Base-by-base conservation (phyloP, 2,329 filamentous ascomycete genomes). In the Nemania abortiva region DNA sequence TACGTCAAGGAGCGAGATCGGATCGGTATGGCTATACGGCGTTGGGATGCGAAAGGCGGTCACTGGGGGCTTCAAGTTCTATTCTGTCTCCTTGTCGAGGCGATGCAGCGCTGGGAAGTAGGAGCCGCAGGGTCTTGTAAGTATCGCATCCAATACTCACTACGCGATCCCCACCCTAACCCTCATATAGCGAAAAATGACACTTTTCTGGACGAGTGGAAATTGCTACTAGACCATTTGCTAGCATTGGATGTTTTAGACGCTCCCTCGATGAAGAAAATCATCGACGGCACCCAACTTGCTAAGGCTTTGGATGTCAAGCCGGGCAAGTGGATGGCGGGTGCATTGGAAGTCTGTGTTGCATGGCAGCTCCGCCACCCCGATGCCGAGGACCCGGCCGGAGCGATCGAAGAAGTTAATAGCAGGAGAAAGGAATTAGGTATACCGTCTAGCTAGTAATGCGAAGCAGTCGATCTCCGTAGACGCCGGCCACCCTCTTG, bases 331-430 rank as follows among this genome's bases (percentile, higher is more conserved):
- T 98, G 95, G 95, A 92, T 97, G 86, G 89, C 89, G 63, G 85
- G 86, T 54, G 94, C 94, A 3, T 82, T 97, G 55, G 91, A 97
- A 37, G 84, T 94, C 3, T 92, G 93, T 69, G 88, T 97, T 80
- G 90, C 90, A 69, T 98, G 95, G 94, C 96, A 98, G 80, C 86
- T 98, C 61, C 87, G 93, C 45, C 89, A 98, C 77, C 93, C 94
- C 0, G 85, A 85, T 3, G 84, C 83, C 66, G 88, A 85, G 3
- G 91, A 95, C 70, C 80, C 84, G 6, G 75, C 82, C 6, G 87
- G 83, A 2, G 90, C 87, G 1, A 81, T 94, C 62, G 85, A 90
- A 55, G 88, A 90, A 75, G 85, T 93, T 27, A 79, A 81, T 55
- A 79, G 75, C 63, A 84, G 81, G 70, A 84, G 81, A 68, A 78